Evolutionary conservation across 169 alveolate genomes (phyloP).

Genomic region (Plasmodium billcollinsi): DNA sequence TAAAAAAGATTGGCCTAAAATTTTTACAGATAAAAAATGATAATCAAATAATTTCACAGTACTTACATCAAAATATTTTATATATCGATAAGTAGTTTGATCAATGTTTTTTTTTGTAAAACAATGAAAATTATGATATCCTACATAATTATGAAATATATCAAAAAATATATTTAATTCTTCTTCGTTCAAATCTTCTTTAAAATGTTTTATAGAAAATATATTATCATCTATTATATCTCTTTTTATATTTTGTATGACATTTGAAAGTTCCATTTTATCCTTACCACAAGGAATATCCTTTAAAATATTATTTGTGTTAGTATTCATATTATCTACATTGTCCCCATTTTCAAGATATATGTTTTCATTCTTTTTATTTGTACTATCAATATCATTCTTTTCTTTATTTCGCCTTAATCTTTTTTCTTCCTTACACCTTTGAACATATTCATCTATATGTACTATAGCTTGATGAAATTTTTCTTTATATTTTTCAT

Average conservation of each 20-base stretch:
- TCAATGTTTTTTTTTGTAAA: conserved; percentile 81
- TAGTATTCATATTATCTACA: too few relatives aligned
- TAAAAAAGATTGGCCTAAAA: conserved; percentile 88
- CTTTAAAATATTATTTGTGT: neutral
- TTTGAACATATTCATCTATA: conserved; percentile 38
- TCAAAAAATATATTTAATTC: conserved; percentile 79
- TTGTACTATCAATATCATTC: neutral
- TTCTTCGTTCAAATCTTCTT: conserved; percentile 75
- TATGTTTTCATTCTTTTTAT: neutral
- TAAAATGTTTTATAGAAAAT: conserved; percentile 44
- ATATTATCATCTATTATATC: conserved; percentile 12
- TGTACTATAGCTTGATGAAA: conserved; percentile 27
- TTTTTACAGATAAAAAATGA: conserved; percentile 79
- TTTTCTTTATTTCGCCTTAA: conserved; percentile 1
- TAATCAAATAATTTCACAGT: conserved; percentile 27
- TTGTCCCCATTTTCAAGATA: too few relatives aligned
- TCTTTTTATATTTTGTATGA: neutral
- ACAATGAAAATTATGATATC: conserved; percentile 88
- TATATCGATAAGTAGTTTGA: conserved; percentile 84
- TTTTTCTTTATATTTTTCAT: conserved; percentile 37
- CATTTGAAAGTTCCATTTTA: neutral
- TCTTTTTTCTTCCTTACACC: conserved; percentile 13
- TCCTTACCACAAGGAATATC: neutral
- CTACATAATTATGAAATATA: conserved; percentile 81
- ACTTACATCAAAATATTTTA: conserved; percentile 81